Evolutionary conservation across 1,284 basidiomycete species (phyloP), one percentile per base, ranked within the genome.

Genomic region (Malassezia caprae): DNA sequence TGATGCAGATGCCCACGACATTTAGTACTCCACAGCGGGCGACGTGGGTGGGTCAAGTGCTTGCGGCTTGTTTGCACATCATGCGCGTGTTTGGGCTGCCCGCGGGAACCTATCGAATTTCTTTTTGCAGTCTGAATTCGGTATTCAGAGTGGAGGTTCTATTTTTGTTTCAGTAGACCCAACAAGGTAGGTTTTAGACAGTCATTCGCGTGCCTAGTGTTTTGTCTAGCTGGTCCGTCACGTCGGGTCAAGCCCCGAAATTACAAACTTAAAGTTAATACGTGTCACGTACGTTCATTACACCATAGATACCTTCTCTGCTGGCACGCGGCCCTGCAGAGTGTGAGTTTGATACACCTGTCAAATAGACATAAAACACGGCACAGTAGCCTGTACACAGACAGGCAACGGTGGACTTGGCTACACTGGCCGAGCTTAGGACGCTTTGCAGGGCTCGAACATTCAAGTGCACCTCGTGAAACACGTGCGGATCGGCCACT

Each of bases 321-420:
- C 15, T 12, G 17, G 37, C 17, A 21, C 8, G 17, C 19, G 17
- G 10, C 17, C 17, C 37, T 12, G 37, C 11, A 15, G 37, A 6
- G 19, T 39, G 11, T 19, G 37, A 8, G 7, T 39, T 19, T 1
- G 35, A n/a, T 27, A 27, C 10, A 4, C 32, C 50, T 15, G 34
- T 13, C 7, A 57, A 28, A 28, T 57, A 52, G 1, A 57, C 50
- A 35, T 57, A 57, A 23, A 57, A 52, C 6, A 57, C 47, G 17
- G 37, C 44, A 35, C 55, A 57, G 23, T 47, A 44, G 7, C 23
- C 50, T 4, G 49, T 8, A 21, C 55, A 57, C 8, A 57, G 13
- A 30, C 55, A 57, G n/a, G 50, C 49, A 10, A 57, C 42, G 8
- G 55, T 52, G 7, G 55, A 48, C 21, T 52, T 52, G n/a, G 50